Base-by-base conservation (phyloP, 2,329 filamentous ascomycete genomes). In the Teratosphaeria zuluensis region DNA sequence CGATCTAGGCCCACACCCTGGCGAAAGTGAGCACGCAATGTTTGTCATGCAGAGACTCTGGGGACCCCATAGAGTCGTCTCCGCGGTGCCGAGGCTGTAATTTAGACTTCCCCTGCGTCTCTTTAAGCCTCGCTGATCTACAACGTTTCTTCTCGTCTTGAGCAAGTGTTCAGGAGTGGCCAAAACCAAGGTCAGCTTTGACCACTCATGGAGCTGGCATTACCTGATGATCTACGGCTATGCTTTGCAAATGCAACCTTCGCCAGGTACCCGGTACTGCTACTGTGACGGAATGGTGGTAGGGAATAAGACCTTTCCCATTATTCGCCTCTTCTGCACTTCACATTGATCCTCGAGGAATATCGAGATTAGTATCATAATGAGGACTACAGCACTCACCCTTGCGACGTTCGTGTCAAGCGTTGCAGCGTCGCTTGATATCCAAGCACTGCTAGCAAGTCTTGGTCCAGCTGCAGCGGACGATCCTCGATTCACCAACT, bases 401-500 rank as follows among this genome's bases (percentile, higher is more conserved):
- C 2, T 35, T 16, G 31, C 28, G 16, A 38, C 31, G 21, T 21
- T 55, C 8, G 53, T 16, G 14, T 35, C 30, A 19, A 38, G 11
- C 9, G 42, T n/a, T 21, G 42, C 42, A 24, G 53, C 31, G 31
- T 14, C 19, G 21, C 35, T 56, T 19, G 51, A 59, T 30, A 56
- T 59, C n/a, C 9, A 31, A 28, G 51, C 19, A 31, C 61, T 69
- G 24, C 64, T 69, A 2, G 48, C 54, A 12, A 60, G 65, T 51
- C 58, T 68, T 48, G 63, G 56, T 32, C 66, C 67, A 58, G 65
- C 67, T 9, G 57, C 65, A 2, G 63, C 58, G 2, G 57, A 57
- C 38, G 67, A 69, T 53, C 59, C 65, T 9, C 62, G 67, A 6
- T 69, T 67, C 59, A 67, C 66, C 11, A 63, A 65, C 24, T 69